Conservation (phyloP, 768 basidiomycete species). For the Strobilomyces echinocephalus region DNA sequence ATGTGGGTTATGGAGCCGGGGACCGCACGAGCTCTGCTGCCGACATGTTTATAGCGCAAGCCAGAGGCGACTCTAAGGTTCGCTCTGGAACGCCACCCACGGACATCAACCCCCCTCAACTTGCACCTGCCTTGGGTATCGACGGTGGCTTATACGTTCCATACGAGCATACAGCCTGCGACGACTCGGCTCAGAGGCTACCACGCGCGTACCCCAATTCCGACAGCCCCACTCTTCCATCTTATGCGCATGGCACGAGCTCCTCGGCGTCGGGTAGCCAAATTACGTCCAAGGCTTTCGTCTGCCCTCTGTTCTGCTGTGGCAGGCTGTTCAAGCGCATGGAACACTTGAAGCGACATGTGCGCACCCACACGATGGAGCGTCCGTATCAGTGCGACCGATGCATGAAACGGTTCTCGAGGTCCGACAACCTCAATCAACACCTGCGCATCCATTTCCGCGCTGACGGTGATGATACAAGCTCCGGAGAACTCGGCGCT, state of each 20-base stretch:
- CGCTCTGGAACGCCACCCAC: slow-evolving; percentile 17
- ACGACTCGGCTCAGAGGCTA: slow-evolving; percentile 16
- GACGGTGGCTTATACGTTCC: slow-evolving; percentile 17
- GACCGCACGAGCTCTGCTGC: slow-evolving; percentile 47
- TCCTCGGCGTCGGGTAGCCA: slow-evolving; percentile 21
- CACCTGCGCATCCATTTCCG: slow-evolving; percentile 73
- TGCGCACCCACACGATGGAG: slow-evolving; percentile 88
- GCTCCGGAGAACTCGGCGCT: slow-evolving; percentile 24
- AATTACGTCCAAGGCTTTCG: slow-evolving; percentile 59
- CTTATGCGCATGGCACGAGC: slow-evolving; percentile 20
- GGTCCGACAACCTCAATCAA: slow-evolving; percentile 85
- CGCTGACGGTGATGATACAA: slow-evolving; percentile 27
- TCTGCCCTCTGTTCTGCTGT: slow-evolving; percentile 82
- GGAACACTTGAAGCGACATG: slow-evolving; percentile 86
- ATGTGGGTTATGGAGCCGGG: slow-evolving; percentile 22
- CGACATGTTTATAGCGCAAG: slow-evolving; percentile 63
- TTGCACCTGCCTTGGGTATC: slow-evolving; percentile 20
- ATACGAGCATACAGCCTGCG: slow-evolving; percentile 18
- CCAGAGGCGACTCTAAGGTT: slow-evolving; percentile 46
- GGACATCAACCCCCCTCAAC: slow-evolving; percentile 15
- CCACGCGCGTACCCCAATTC: slow-evolving; percentile 15
- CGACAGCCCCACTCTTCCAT: slow-evolving; percentile 12
- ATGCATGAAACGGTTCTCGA: slow-evolving; percentile 80
- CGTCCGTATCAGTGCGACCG: slow-evolving; percentile 70
- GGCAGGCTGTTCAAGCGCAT: slow-evolving; percentile 84